Conservation (phyloP, 2,329 filamentous ascomycete species). For the Fusarium sp. region DNA sequence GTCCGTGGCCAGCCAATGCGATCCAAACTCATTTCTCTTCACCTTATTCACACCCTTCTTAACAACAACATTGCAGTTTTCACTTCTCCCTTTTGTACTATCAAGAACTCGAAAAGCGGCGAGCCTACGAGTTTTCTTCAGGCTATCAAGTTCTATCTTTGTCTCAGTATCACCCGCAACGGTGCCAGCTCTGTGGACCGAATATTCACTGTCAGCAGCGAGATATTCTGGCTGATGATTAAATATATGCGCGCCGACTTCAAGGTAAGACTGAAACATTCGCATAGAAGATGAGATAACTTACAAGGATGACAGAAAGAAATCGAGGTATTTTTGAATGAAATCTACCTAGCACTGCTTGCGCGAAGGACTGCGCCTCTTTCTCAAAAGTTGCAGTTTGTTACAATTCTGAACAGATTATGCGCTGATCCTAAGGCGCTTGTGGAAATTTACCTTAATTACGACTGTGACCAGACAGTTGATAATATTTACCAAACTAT, state of each 20-base stretch:
- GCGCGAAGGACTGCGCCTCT: conserved; percentile 86
- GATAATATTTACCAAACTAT: conserved; percentile 98
- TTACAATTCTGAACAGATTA: conserved; percentile 84
- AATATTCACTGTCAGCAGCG: conserved; percentile 94
- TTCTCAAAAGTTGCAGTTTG: conserved; percentile 92
- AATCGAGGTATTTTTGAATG: conserved; percentile 96
- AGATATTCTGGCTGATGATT: conserved; percentile 98
- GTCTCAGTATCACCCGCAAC: conserved; percentile 92
- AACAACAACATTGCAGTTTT: conserved; percentile 95
- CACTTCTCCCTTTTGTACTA: conserved; percentile 89
- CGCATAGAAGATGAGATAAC: not conserved
- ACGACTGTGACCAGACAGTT: conserved; percentile 93
- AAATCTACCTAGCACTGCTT: conserved; percentile 92
- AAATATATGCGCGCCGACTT: conserved; percentile 93
- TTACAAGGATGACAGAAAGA: conserved; percentile 73
- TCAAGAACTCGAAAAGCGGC: conserved; percentile 88
- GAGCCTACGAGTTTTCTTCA: conserved; percentile 91
- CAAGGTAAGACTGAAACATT: conserved; percentile 67
- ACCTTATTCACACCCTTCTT: conserved; percentile 93
- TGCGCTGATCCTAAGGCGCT: conserved; percentile 86
- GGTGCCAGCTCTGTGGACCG: conserved; percentile 90
- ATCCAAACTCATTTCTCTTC: conserved; percentile 93
- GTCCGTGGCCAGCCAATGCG: conserved; percentile 95
- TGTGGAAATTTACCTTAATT: conserved; percentile 97
- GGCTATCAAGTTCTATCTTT: conserved; percentile 96